Evolutionary conservation across 805 yeast species (phyloP), one percentile per base, ranked within the genome.

Genomic region (Myxozyma mucilagina): DNA sequence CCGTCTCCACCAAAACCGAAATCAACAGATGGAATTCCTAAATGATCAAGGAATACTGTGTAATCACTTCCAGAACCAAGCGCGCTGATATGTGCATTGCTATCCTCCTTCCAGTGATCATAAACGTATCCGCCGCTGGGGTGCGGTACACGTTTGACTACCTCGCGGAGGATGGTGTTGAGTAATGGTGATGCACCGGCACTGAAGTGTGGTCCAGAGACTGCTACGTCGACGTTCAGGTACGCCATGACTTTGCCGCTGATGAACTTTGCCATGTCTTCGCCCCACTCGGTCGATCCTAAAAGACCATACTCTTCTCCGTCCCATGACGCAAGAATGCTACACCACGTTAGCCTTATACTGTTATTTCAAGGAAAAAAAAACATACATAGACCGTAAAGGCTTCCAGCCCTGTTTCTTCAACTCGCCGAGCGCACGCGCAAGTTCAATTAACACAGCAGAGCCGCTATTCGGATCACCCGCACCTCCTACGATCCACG

Each of bases 221-320:
- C 82, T 3, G 89, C 85, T 32, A 81, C 87, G 76, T 89, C 94
- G 58, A 85, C 72, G 72, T 88, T 88, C 61, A 89, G 70, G 70
- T 88, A 88, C 0, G 89, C 89, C 43, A 87, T 79, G 0, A 82
- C 86, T 47, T 80, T 78, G 43, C 75, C 77, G 50, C 78, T 75
- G 39, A 88, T 72, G 35, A 69, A 69, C 31, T 76, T 70, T 1
- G 79, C 79, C 57, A 82, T 76, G 57, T 83, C 84, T 71, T 88
- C 93, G 5, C 86, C 90, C 76, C 80, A 87, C 68, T 89, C 94
- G 0, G 94, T 86, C 0, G 91, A 84, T 0, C 96, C 96, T 35
- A 89, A 66, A 57, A 84, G 75, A 0, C 88, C 93, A 64, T 82
- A 82, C 69, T 86, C 90, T 66, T 85, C 91, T 39, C 89, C 96